Conservation (phyloP, 768 basidiomycete genomes). For the Lactarius pseudohatsudake region DNA sequence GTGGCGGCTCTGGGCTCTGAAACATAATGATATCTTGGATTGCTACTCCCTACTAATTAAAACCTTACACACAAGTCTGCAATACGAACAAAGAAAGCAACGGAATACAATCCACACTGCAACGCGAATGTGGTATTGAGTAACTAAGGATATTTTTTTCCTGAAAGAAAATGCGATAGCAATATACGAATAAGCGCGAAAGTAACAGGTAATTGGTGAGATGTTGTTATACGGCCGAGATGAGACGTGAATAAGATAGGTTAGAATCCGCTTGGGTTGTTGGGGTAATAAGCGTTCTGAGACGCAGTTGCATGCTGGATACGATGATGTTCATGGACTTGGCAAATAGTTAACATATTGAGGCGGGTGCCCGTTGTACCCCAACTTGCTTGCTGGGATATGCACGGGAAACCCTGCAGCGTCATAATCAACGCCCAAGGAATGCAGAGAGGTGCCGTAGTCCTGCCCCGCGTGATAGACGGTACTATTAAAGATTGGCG, state of each 20-base stretch:
- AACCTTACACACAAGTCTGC: conserved; percentile 21
- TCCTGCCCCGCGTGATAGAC: conserved; percentile 26
- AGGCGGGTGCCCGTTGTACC: conserved; percentile 10
- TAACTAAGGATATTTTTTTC: not conserved
- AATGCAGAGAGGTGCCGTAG: conserved; percentile 22
- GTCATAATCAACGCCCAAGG: conserved; percentile 19
- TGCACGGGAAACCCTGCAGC: conserved; percentile 16
- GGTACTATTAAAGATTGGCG: not conserved
- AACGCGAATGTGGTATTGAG: conserved; percentile 10
- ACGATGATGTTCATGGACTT: conserved; percentile 11
- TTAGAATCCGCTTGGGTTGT: conserved; percentile 8
- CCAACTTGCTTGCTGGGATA: conserved; percentile 18
- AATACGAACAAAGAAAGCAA: conserved; percentile 24
- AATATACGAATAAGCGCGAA: conserved; percentile 10
- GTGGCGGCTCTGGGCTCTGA: conserved; percentile 5
- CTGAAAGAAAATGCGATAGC: not conserved
- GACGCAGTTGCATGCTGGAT: not conserved
- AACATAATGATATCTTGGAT: conserved; percentile 28
- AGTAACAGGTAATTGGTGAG: conserved; percentile 13
- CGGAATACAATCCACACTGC: conserved; percentile 18
- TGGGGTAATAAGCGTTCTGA: conserved; percentile 13
- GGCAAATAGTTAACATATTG: conserved; percentile 19
- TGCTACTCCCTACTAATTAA: conserved; percentile 24
- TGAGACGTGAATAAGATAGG: conserved; percentile 21
- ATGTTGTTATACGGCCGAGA: conserved; percentile 15